A percentile compares a stretch with the other conserved stretches of the same genome.
These are phyloP conservation scores for Gossypium raimondii DNA, from an alignment of 345 rosid genomes.

Conservation along the genomic window DNA sequence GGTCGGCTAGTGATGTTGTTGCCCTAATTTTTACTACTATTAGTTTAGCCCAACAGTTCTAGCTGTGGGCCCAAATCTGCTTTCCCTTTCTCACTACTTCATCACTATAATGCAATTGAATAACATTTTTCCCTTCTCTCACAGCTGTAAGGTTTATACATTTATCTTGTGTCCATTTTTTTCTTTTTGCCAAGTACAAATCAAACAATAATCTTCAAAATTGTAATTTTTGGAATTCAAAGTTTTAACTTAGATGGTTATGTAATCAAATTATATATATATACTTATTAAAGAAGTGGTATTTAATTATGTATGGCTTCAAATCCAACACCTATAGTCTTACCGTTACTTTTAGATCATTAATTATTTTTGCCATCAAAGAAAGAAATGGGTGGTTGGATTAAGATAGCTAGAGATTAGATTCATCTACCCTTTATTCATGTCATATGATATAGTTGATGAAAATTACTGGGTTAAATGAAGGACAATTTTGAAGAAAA, in stretches of 20 bases:
- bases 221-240: not conserved
- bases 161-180: no score
- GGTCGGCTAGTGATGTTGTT: not conserved
- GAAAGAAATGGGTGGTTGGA: not conserved
- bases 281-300: not conserved
- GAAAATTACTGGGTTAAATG: no score
- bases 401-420: not conserved
- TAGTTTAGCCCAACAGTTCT: slow-evolving; percentile 14
- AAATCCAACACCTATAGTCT: not conserved
- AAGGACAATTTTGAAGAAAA: no score
- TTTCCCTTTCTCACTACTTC: not conserved
- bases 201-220: not conserved
- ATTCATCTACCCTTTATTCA: not conserved
- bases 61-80: slow-evolving; percentile 17
- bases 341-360: not conserved
- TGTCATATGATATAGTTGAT: slow-evolving; percentile 4
- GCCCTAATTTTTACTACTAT: not conserved
- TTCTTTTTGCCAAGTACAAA: not conserved
- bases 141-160: no score
- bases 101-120: no score
- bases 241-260: not conserved
- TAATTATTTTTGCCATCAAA: not conserved
- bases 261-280: not conserved
- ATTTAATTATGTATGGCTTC: not conserved
- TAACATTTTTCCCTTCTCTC: no score